Percentiles rank a stretch among this genome's conserved stretches.
These are phyloP conservation scores for Gonapodya prolifera DNA, from an alignment of 192 early-diverging fungal genomes.

Conservation along the genomic window DNA sequence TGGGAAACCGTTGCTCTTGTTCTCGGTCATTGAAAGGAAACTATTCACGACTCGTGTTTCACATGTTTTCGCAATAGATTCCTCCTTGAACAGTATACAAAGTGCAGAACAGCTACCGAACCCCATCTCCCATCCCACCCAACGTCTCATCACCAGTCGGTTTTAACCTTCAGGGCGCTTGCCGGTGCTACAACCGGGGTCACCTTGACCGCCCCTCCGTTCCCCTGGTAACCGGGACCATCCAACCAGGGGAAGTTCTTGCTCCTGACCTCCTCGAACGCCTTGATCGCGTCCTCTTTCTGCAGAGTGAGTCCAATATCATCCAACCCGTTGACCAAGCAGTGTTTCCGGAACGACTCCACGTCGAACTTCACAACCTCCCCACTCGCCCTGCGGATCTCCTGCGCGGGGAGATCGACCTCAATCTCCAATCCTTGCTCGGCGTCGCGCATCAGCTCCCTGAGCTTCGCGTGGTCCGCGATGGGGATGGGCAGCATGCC, in stretches of 20 bases:
- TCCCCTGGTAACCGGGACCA: slow-evolving; percentile 16
- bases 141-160: background rate
- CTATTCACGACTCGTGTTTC: too few species aligned
- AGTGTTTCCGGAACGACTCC: slow-evolving; percentile 42
- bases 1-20: too few species aligned
- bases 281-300: slow-evolving; percentile 33
- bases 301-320: slow-evolving; percentile 60
- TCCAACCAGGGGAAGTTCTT: slow-evolving; percentile 51
- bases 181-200: background rate
- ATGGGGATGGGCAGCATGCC: slow-evolving; percentile 49
- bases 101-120: background rate
- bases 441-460: slow-evolving; percentile 29
- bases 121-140: background rate
- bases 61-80: too few species aligned
- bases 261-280: slow-evolving; percentile 36
- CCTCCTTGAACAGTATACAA: background rate
- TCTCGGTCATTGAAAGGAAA: too few species aligned
- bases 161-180: background rate
- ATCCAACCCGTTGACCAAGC: slow-evolving; percentile 56
- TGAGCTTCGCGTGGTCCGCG: slow-evolving; percentile 13
- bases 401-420: slow-evolving; percentile 41
- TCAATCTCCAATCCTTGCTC: slow-evolving; percentile 27
- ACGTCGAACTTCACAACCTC: slow-evolving; percentile 38
- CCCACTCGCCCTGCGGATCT: slow-evolving; percentile 26
- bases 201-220: background rate